phyloP scores from a whole-genome alignment of 169 alveolate species.

The Cryptosporidium canis region DNA sequence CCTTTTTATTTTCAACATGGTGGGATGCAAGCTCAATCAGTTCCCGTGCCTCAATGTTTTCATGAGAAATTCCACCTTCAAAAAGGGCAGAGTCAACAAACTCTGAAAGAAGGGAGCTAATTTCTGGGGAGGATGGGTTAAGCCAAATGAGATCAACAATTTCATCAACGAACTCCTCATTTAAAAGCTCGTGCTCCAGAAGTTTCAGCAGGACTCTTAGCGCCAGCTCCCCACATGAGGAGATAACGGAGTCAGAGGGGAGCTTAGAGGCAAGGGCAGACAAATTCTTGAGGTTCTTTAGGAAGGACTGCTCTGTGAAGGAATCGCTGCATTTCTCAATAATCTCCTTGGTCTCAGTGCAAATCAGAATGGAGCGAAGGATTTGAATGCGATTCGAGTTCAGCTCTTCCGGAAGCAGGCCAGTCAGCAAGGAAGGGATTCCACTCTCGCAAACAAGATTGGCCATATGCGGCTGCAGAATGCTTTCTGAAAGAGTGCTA shows the following conservation, averaged over 20 bases:
- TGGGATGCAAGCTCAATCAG: constrained; percentile 9
- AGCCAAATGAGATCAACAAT: constrained; percentile 60
- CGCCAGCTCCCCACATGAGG: constrained; percentile 21
- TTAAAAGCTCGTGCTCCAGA: constrained; percentile 8
- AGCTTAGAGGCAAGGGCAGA: constrained; percentile 21
- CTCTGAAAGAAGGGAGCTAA: constrained; percentile 26
- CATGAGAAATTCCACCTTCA: constrained; percentile 68
- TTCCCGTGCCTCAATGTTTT: constrained; percentile 58
- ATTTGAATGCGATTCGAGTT: constrained; percentile 1
- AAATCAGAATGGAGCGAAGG: background rate
- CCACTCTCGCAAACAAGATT: background rate
- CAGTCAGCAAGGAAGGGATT: background rate
- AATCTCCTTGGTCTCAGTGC: background rate
- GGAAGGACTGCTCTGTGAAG: background rate
- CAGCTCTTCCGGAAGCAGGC: constrained; percentile 28
- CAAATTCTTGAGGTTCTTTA: constrained; percentile 8
- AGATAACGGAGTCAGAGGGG: background rate
- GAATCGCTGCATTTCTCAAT: background rate
- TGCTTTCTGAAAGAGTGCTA: background rate
- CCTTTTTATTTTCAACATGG: constrained; percentile 2
- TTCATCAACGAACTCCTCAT: constrained; percentile 55
- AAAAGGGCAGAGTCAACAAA: constrained; percentile 47
- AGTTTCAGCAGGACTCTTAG: background rate
- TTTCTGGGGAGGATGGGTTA: background rate
- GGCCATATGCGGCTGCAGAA: constrained; percentile 6